These are phyloP conservation scores for Fusarium compactum DNA, from an alignment of 2,329 filamentous ascomycete genomes.

Conservation along the genomic window DNA sequence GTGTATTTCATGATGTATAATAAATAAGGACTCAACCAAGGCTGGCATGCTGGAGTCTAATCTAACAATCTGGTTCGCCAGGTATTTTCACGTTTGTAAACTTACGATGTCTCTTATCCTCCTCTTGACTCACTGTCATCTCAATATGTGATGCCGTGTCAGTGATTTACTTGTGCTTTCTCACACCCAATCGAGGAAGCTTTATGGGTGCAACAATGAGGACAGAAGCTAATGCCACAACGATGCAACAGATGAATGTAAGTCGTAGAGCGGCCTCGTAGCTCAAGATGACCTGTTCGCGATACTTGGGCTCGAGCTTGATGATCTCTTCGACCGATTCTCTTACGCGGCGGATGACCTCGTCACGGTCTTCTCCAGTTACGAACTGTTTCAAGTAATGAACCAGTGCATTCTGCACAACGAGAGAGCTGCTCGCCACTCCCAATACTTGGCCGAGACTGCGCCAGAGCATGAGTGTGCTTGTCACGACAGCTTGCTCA, in stretches of 20 bases:
- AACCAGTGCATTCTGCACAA: constrained; percentile 77
- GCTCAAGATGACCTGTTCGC: constrained; percentile 66
- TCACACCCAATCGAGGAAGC: constrained; percentile 64
- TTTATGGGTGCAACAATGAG: constrained; percentile 63
- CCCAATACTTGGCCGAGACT: constrained; percentile 79
- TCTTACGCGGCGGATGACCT: constrained; percentile 65
- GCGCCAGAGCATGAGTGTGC: constrained; percentile 78
- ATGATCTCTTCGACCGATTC: constrained; percentile 67
- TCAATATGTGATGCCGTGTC: not conserved
- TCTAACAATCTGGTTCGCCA: constrained; percentile 35
- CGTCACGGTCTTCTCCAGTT: constrained; percentile 67
- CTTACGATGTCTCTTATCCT: constrained; percentile 3
- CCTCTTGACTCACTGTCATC: constrained; percentile 3
- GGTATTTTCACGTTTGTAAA: constrained; percentile 16
- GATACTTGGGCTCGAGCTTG: constrained; percentile 58
- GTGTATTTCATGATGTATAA: constrained; percentile 41
- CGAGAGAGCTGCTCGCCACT: constrained; percentile 76
- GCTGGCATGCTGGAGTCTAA: constrained; percentile 33
- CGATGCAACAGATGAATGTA: constrained; percentile 59
- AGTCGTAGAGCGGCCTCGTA: constrained; percentile 65
- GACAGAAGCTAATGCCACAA: constrained; percentile 62
- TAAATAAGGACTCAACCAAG: constrained; percentile 35
- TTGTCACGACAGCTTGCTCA: constrained; percentile 76
- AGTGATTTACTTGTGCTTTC: constrained; percentile 47
- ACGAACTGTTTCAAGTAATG: constrained; percentile 70